Conservation (phyloP, 1,139 yeast genomes). For the Taphrina communis region DNA sequence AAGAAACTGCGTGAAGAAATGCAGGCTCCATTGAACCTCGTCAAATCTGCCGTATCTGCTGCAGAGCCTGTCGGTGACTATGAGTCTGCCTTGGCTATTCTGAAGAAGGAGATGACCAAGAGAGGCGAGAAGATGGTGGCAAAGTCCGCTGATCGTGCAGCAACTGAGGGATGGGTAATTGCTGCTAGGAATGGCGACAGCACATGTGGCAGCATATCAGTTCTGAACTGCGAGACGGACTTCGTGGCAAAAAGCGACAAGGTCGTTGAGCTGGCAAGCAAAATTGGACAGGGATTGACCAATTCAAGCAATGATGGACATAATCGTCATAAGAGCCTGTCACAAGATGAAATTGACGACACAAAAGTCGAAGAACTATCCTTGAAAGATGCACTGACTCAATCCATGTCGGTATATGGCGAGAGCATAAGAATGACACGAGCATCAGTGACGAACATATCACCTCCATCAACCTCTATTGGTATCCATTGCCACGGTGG, state of each 20-base stretch:
- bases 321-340: not conserved
- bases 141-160: slow-evolving; percentile 37
- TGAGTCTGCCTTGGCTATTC: slow-evolving; percentile 29
- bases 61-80: slow-evolving; percentile 39
- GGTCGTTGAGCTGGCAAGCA: slow-evolving; percentile 16
- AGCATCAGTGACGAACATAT: not conserved
- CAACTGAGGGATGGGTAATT: slow-evolving; percentile 42
- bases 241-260: slow-evolving; percentile 41
- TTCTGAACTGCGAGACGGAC: slow-evolving; percentile 43
- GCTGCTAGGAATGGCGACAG: slow-evolving; percentile 19
- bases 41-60: slow-evolving; percentile 28
- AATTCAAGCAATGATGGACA: not conserved
- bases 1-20: slow-evolving; percentile 39
- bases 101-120: slow-evolving; percentile 33
- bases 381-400: slow-evolving; percentile 17
- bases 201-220: slow-evolving; percentile 13
- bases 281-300: slow-evolving; percentile 17
- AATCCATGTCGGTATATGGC: slow-evolving; percentile 35
- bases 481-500: slow-evolving; percentile 39
- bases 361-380: not conserved
- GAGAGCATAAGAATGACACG: slow-evolving; percentile 26
- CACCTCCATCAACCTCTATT: not conserved
- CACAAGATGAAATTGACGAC: slow-evolving; percentile 8
- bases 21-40: slow-evolving; percentile 37
- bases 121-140: slow-evolving; percentile 41